phyloP scores from a whole-genome alignment of 2,329 filamentous ascomycete genomes.

The Penicillium sp. region DNA sequence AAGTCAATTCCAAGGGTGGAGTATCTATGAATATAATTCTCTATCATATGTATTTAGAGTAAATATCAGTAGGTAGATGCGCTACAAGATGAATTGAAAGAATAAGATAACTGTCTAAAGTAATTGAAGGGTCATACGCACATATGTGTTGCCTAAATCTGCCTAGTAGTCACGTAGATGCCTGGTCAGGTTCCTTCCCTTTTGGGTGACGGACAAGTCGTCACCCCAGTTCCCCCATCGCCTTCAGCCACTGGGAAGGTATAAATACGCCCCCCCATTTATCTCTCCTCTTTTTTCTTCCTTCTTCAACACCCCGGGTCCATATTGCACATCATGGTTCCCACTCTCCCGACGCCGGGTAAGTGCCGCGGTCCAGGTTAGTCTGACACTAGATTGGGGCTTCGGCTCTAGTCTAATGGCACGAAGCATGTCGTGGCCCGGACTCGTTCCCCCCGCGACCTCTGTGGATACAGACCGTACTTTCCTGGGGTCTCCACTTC shows the following conservation, averaged over 20 bases:
- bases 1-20: no score
- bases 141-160: background rate
- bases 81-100: no score
- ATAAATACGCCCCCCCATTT: background rate
- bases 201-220: background rate
- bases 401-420: background rate
- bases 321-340: background rate
- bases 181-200: background rate
- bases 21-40: no score
- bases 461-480: no score
- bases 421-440: background rate
- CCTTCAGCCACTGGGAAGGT: background rate
- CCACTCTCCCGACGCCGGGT: background rate
- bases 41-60: no score
- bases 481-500: background rate
- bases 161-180: background rate
- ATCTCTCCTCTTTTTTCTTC: background rate
- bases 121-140: background rate
- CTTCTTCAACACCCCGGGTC: background rate
- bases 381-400: background rate
- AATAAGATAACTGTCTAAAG: background rate
- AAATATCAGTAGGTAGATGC: no score
- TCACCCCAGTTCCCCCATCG: background rate
- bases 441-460: background rate
- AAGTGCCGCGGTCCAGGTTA: background rate